A percentile compares a stretch with the other conserved stretches of the same genome.
Conservation (phyloP, 2,329 filamentous ascomycete genomes). For the Thelonectria olida region DNA sequence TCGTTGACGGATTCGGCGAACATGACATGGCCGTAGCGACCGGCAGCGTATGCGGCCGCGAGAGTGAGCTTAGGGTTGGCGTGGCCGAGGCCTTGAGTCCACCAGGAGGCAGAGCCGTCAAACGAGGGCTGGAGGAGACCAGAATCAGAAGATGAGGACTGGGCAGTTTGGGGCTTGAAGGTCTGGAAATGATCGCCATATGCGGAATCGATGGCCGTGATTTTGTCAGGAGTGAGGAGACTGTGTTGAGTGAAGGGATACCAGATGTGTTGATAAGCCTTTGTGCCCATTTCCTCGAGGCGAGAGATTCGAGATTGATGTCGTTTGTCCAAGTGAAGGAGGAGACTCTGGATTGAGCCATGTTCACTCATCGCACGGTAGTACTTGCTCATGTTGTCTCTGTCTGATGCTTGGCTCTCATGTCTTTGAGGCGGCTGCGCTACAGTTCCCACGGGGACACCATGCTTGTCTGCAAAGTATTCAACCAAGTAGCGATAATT, state of each 20-base stretch:
- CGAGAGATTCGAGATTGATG: slow-evolving; percentile 66
- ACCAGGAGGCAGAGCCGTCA: slow-evolving; percentile 89
- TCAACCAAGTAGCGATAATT: slow-evolving; percentile 74
- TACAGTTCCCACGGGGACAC: slow-evolving; percentile 65
- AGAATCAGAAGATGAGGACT: not conserved
- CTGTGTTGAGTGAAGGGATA: slow-evolving; percentile 89
- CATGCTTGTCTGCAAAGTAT: slow-evolving; percentile 71
- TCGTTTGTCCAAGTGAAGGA: slow-evolving; percentile 60
- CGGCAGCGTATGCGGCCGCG: slow-evolving; percentile 81
- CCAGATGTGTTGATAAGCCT: slow-evolving; percentile 76
- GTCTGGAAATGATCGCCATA: slow-evolving; percentile 82
- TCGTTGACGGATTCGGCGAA: slow-evolving; percentile 84
- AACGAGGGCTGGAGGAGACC: slow-evolving; percentile 65
- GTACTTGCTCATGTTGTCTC: slow-evolving; percentile 68
- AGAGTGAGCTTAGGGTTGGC: slow-evolving; percentile 77
- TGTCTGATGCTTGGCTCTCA: slow-evolving; percentile 55
- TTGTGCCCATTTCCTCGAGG: slow-evolving; percentile 68
- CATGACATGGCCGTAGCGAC: slow-evolving; percentile 89
- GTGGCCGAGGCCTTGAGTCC: slow-evolving; percentile 89
- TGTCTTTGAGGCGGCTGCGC: slow-evolving; percentile 66
- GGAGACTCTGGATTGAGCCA: slow-evolving; percentile 52
- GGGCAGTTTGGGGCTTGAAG: slow-evolving; percentile 17
- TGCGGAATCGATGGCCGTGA: slow-evolving; percentile 82
- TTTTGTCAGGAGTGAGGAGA: slow-evolving; percentile 66
- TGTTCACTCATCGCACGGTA: slow-evolving; percentile 61